Percentiles rank a stretch among this genome's conserved stretches.
Conservation (phyloP, 1,139 yeast species). For the Pneumocystis wakefieldiae region DNA sequence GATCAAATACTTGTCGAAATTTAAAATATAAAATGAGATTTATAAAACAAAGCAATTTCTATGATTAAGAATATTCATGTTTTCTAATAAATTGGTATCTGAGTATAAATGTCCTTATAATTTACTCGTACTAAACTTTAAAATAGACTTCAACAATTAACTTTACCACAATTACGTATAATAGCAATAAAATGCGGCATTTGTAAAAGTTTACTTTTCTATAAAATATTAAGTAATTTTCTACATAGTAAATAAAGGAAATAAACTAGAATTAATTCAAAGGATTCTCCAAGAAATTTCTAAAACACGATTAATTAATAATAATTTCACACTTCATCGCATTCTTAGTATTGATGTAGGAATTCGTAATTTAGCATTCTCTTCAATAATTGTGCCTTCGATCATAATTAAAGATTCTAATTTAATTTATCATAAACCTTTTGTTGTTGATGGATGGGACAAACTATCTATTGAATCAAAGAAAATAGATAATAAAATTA, state of each 20-base stretch:
- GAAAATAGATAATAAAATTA: not conserved
- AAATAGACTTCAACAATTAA: not conserved
- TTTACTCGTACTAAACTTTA: not conserved
- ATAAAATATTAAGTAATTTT: not conserved
- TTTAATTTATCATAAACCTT: not conserved
- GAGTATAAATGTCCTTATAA: not conserved
- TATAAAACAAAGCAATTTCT: not conserved
- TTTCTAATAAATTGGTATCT: not conserved
- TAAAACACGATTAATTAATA: not conserved
- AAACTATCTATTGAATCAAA: not conserved
- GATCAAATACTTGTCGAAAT: too few species aligned
- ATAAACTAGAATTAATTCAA: not conserved
- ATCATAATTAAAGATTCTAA: not conserved
- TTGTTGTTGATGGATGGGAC: not conserved
- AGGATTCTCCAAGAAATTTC: not conserved
- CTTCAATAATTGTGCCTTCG: not conserved
- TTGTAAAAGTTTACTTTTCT: not conserved
- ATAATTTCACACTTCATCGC: not conserved
- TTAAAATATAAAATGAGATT: not conserved
- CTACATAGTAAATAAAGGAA: not conserved
- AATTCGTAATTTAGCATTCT: conserved; percentile 1
- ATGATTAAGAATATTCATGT: not conserved
- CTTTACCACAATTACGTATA: not conserved
- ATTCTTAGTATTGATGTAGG: conserved; percentile 1
- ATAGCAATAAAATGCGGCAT: not conserved